These are phyloP conservation scores for Microcera coccophila DNA, from an alignment of 2,329 filamentous ascomycete species.

Conservation along the genomic window DNA sequence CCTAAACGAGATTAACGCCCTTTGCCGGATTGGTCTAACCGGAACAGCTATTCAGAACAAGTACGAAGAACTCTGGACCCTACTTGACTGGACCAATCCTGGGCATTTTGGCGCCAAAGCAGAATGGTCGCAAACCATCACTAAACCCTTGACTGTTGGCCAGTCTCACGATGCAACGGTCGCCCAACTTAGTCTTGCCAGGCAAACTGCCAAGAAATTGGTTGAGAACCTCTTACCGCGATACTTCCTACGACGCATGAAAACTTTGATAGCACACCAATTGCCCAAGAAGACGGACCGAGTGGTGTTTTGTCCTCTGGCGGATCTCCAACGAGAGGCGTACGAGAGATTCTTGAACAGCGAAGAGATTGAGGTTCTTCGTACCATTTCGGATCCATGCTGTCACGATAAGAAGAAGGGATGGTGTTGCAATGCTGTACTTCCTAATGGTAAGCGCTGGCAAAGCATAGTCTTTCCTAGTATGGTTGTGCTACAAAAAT, in stretches of 20 bases:
- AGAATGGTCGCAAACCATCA: constrained; percentile 77
- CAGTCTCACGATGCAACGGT: constrained; percentile 90
- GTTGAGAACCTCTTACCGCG: constrained; percentile 82
- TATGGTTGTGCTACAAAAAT: constrained; percentile 77
- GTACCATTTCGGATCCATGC: constrained; percentile 63
- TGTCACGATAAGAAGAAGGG: constrained; percentile 63
- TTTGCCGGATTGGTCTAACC: constrained; percentile 89
- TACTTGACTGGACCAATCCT: constrained; percentile 94
- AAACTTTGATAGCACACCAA: constrained; percentile 85
- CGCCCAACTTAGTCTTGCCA: constrained; percentile 73
- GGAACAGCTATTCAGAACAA: constrained; percentile 97
- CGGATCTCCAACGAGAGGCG: constrained; percentile 71
- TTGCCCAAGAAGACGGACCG: constrained; percentile 91
- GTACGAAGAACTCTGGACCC: constrained; percentile 94
- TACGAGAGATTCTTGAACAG: constrained; percentile 77
- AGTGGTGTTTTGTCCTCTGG: constrained; percentile 92
- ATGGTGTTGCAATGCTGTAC: constrained; percentile 68
- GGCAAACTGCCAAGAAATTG: constrained; percentile 78
- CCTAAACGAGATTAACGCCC: constrained; percentile 84
- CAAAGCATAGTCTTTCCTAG: constrained; percentile 77
- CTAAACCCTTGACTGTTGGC: constrained; percentile 75
- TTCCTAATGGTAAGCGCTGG: constrained; percentile 65
- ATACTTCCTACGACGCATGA: constrained; percentile 91
- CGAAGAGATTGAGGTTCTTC: constrained; percentile 65
- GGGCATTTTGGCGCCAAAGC: constrained; percentile 60